Percentiles rank a stretch among this genome's conserved stretches.
phyloP scores from a whole-genome alignment of 2,329 filamentous ascomycete species.

The Colletotrichum filicis region DNA sequence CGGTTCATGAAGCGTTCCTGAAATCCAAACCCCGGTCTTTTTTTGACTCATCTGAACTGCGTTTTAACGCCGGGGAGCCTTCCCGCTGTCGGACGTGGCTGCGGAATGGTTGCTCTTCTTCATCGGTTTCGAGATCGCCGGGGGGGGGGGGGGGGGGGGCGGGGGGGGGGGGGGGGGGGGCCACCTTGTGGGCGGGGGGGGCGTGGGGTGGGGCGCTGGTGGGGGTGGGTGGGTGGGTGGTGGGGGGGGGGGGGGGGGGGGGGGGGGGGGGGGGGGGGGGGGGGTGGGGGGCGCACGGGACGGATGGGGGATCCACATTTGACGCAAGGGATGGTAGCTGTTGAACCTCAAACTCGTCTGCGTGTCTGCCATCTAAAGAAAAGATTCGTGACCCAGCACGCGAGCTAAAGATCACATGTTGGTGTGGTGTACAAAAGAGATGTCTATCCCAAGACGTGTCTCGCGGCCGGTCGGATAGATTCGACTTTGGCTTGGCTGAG shows the following conservation, averaged over 20 bases:
- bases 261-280: too few species aligned
- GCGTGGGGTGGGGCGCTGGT: too few species aligned
- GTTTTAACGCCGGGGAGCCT: constrained; percentile 1
- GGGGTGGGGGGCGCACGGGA: neutral
- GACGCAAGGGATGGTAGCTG: neutral
- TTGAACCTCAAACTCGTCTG: too few species aligned
- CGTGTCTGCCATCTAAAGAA: too few species aligned
- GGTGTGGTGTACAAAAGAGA: too few species aligned
- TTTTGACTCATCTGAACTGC: constrained; percentile 10
- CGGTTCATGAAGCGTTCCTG: neutral
- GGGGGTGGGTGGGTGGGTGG: too few species aligned
- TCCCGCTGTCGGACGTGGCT: neutral
- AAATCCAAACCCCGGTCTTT: neutral
- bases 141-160: too few species aligned
- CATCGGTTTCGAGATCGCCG: neutral
- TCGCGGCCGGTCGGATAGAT: neutral
- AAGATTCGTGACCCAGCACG: too few species aligned
- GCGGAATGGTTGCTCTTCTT: neutral
- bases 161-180: too few species aligned
- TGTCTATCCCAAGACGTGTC: neutral
- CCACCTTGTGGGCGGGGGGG: too few species aligned
- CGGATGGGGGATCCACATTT: neutral
- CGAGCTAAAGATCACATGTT: too few species aligned
- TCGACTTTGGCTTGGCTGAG: neutral
- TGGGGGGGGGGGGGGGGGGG: too few species aligned